Conservation (phyloP, 179 eudicot species). For the Sideroxylon spinosum region DNA sequence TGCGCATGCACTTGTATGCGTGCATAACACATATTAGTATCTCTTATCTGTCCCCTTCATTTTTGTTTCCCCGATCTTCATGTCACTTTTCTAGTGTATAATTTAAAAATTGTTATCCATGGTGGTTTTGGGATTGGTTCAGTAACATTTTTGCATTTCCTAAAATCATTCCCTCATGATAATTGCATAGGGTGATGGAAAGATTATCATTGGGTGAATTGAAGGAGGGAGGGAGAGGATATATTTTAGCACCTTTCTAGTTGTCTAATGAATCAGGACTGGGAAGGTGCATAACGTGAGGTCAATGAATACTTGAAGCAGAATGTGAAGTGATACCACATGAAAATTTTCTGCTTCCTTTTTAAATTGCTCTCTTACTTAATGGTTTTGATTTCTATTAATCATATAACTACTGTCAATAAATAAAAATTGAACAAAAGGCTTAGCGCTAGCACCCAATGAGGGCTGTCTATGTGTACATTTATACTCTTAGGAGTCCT, state of each 20-base stretch:
- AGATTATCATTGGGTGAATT: background rate
- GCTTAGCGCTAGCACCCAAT: too few relatives aligned
- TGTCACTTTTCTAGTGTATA: background rate
- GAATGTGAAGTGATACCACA: too few relatives aligned
- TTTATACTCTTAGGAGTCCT: too few relatives aligned
- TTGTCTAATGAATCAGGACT: background rate
- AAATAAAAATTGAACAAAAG: too few relatives aligned
- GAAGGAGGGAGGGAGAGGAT: background rate
- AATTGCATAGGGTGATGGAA: background rate
- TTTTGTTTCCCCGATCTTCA: too few relatives aligned
- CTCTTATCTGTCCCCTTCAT: background rate
- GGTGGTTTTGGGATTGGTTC: background rate
- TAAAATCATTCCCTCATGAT: background rate
- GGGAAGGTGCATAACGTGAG: too few relatives aligned
- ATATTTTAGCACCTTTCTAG: background rate
- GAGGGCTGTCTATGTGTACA: too few relatives aligned
- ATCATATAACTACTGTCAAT: background rate
- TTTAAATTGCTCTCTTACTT: background rate
- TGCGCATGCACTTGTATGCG: background rate
- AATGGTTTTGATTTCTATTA: background rate
- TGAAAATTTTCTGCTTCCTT: background rate
- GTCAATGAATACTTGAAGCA: too few relatives aligned
- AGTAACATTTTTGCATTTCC: background rate
- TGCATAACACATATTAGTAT: background rate
- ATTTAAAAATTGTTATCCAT: too few relatives aligned